Conservation (phyloP, 2,329 filamentous ascomycete genomes). For the Diplodia mutila region DNA sequence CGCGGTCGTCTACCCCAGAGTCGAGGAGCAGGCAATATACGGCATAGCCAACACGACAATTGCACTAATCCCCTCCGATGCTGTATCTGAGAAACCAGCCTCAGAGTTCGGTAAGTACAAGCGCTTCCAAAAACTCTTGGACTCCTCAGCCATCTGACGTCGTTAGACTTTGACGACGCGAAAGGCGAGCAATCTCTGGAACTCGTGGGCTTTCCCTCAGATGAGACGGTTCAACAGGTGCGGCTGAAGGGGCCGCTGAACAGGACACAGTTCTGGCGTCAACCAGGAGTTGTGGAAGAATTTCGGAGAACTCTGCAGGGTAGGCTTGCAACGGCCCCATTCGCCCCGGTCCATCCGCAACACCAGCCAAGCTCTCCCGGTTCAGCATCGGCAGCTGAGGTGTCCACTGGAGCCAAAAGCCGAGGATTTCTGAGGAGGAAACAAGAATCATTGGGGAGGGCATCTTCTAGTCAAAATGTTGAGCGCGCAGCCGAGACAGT, state of each 20-base stretch:
- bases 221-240: constrained; percentile 46
- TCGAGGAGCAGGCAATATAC: constrained; percentile 45
- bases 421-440: constrained; percentile 33
- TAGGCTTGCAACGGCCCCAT: constrained; percentile 31
- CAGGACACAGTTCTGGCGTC: constrained; percentile 49
- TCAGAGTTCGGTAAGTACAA: constrained; percentile 17
- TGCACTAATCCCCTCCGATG: constrained; percentile 50
- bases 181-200: constrained; percentile 33
- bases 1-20: constrained; percentile 46
- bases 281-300: constrained; percentile 46
- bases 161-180: neutral
- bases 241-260: constrained; percentile 47
- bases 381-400: neutral
- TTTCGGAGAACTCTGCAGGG: constrained; percentile 41
- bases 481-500: constrained; percentile 32
- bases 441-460: constrained; percentile 24
- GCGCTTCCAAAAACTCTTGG: no score
- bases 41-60: constrained; percentile 51
- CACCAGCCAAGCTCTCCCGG: constrained; percentile 19
- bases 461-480: constrained; percentile 29
- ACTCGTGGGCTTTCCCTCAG: constrained; percentile 46
- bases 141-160: neutral
- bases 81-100: constrained; percentile 20
- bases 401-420: constrained; percentile 26
- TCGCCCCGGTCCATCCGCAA: neutral